Base-by-base conservation (phyloP, 225 moss, liverwort and hornwort genomes). In the Sphagnum contortum region DNA sequence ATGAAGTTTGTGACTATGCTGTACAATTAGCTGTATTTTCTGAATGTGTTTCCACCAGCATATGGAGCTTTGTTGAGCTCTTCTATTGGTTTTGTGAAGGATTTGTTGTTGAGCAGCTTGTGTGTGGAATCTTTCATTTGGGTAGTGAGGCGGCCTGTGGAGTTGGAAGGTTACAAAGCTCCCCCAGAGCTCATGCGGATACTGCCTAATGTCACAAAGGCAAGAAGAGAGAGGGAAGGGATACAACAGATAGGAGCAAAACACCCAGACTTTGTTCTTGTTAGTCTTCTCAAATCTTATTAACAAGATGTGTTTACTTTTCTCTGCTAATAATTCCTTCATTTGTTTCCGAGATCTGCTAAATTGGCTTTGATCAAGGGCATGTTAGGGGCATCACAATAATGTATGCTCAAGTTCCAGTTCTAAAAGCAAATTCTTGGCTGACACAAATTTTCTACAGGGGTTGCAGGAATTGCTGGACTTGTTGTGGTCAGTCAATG, bases 391-490 rank as follows among this genome's bases (percentile, higher is more conserved):
- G n/a, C n/a, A 29, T 29, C 29, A 29, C 29, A 29, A 29, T 29
- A 29, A 29, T 29, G 29, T 29, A 29, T 29, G 29, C 29, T 29
- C 1, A 0, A 29, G 0, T 29, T 29, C 0, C 29, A 53, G 53
- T 53, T 53, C 53, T 53, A 1, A 53, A 53, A 10, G 53, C 29
- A 53, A 5, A 5, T 48, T 65, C 48, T 13, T 48, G 8, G 45
- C 6, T 60, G 45, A 49, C 48, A 60, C 5, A 12, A 64, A 49
- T 55, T 6, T 53, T 66, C 60, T 66, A 63, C 87, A 94, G 91
- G 95, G 95, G 8, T 57, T 96, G 75, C 90, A 96, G 70, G 72
- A 75, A 63, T 80, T 96, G 76, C 79, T 96, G 29, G 90, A 96
- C 69, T 77, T 96, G 73, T 74, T 96, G n/a, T 74, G 9, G 48